Conservation (phyloP, 768 basidiomycete species). For the Mycena chlorophos region DNA sequence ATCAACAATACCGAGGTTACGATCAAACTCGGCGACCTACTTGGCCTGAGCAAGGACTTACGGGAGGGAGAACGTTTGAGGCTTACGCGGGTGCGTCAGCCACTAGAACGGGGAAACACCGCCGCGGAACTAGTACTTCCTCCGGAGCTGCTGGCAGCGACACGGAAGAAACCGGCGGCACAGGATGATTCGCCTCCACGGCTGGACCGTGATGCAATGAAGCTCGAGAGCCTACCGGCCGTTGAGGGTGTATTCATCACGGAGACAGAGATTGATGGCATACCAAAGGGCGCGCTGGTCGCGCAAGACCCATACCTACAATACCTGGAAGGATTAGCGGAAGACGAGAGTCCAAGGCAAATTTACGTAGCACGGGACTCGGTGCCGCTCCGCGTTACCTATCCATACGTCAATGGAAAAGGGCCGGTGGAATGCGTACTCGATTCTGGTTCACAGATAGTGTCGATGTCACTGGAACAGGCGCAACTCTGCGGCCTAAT, state of each 20-base stretch:
- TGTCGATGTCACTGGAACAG: conserved; percentile 21
- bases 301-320: conserved; percentile 9
- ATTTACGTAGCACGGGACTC: conserved; percentile 10
- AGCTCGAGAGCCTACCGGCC: neutral
- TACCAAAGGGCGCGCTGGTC: conserved; percentile 2
- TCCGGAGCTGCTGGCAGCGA: neutral
- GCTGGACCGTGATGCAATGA: neutral
- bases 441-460: conserved; percentile 31
- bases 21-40: conserved; percentile 4
- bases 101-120: neutral
- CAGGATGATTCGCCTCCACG: neutral
- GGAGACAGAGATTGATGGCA: neutral
- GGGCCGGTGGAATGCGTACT: conserved; percentile 23
- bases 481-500: conserved; percentile 14
- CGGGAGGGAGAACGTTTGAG: conserved; percentile 4
- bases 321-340: conserved; percentile 5
- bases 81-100: conserved; percentile 4
- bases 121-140: neutral
- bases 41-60: conserved; percentile 9
- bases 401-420: conserved; percentile 18
- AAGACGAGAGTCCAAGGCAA: neutral
- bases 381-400: neutral
- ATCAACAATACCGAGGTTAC: conserved; percentile 15
- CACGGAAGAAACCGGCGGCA: neutral
- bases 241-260: conserved; percentile 4